A percentile compares a stretch with the other conserved stretches of the same genome.
phyloP scores from a whole-genome alignment of 805 yeast genomes.

The Zygosaccharomyces siamensis region DNA sequence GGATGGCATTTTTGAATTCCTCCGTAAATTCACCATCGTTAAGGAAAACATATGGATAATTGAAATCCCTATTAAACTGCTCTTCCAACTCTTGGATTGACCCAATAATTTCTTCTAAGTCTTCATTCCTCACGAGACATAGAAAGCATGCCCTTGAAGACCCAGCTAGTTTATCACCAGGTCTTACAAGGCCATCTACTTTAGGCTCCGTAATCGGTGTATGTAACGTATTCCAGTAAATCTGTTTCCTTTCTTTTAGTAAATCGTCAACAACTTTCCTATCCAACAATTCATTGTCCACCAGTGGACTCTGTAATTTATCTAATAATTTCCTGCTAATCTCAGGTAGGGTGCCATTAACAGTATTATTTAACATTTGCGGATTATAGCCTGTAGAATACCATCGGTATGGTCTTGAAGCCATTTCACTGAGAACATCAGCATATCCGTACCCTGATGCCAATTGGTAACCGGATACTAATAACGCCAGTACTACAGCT shows the following conservation, averaged over 20 bases:
- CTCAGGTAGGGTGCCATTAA: not conserved
- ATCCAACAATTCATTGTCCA: conserved; percentile 7
- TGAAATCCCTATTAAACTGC: conserved; percentile 62
- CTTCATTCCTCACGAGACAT: conserved; percentile 68
- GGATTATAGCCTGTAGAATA: not conserved
- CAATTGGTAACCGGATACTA: conserved; percentile 2
- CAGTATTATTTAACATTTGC: not conserved
- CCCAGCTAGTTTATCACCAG: conserved; percentile 26
- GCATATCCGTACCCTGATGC: conserved; percentile 2
- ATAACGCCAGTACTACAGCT: conserved; percentile 1
- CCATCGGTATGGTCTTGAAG: conserved; percentile 5
- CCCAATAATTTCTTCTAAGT: conserved; percentile 42
- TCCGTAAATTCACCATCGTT: conserved; percentile 66
- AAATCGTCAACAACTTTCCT: conserved; percentile 10
- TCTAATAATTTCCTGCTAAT: conserved; percentile 4
- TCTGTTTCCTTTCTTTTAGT: conserved; percentile 33
- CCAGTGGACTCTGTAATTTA: conserved; percentile 24
- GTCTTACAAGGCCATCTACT: conserved; percentile 33
- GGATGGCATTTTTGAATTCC: conserved; percentile 46
- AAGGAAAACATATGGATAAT: conserved; percentile 75
- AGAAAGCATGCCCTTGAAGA: conserved; percentile 72
- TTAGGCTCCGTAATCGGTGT: conserved; percentile 47
- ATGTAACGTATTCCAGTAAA: conserved; percentile 37
- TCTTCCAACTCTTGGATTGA: conserved; percentile 60
- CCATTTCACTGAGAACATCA: not conserved